Evolutionary conservation across 495 filamentous ascomycete genomes (phyloP).

Genomic region (Cairneyella variabilis): DNA sequence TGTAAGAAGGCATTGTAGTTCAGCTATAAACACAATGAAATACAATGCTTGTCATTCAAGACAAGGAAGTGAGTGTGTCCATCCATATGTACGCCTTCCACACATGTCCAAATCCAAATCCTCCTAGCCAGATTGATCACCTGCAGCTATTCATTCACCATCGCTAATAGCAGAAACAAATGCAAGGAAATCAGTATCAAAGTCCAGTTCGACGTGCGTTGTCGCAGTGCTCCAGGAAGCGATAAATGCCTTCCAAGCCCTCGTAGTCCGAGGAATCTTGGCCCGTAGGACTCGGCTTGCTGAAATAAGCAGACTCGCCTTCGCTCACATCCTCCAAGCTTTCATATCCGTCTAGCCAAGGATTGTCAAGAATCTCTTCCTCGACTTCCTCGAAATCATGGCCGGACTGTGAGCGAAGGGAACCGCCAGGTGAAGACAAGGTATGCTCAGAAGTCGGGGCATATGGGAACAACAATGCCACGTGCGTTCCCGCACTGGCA

Average conservation of each 20-base stretch:
- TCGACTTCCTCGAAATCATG: constrained; percentile 31
- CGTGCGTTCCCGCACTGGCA: constrained; percentile 51
- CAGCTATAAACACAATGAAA: neutral
- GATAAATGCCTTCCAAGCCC: constrained; percentile 80
- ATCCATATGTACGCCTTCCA: neutral
- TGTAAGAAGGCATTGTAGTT: neutral
- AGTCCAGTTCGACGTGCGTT: constrained; percentile 42
- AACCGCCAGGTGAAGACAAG: constrained; percentile 41
- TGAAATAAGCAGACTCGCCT: constrained; percentile 41
- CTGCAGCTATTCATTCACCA: neutral
- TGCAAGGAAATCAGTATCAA: neutral
- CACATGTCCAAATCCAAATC: neutral
- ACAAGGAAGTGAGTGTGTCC: constrained; percentile 7
- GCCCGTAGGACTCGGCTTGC: constrained; percentile 40
- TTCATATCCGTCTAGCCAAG: constrained; percentile 49
- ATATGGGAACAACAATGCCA: constrained; percentile 83
- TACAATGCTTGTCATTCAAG: neutral
- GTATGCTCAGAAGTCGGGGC: constrained; percentile 60
- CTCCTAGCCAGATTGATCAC: neutral
- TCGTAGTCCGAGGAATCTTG: constrained; percentile 56
- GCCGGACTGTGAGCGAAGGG: constrained; percentile 33
- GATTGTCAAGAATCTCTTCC: constrained; percentile 42
- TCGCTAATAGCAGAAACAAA: neutral
- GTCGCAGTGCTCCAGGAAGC: constrained; percentile 85
- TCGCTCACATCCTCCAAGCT: constrained; percentile 48